These are phyloP conservation scores for Botrytis byssoidea DNA, from an alignment of 2,329 filamentous ascomycete genomes.

Conservation along the genomic window DNA sequence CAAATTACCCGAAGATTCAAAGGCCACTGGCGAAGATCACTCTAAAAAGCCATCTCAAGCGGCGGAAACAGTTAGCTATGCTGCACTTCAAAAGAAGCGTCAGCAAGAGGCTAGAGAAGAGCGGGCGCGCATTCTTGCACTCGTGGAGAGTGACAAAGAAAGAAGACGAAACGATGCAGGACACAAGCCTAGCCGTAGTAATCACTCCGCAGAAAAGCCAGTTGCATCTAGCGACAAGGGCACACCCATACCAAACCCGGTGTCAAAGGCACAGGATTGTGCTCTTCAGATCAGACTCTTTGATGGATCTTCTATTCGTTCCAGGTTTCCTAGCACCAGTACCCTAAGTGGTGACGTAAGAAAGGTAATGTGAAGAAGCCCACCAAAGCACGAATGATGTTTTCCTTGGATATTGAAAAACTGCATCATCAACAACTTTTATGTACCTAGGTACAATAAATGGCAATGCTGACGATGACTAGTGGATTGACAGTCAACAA, in stretches of 20 bases:
- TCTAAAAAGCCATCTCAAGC: not conserved
- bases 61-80: slow-evolving; percentile 48
- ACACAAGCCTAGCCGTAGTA: slow-evolving; percentile 44
- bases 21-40: not conserved
- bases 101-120: slow-evolving; percentile 67
- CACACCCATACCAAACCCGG: slow-evolving; percentile 5
- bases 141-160: slow-evolving; percentile 76
- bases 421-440: not conserved
- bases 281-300: slow-evolving; percentile 78
- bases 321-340: slow-evolving; percentile 63
- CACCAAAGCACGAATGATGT: not conserved
- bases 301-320: slow-evolving; percentile 77
- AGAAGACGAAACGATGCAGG: slow-evolving; percentile 57
- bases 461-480: slow-evolving; percentile 4
- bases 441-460: not conserved
- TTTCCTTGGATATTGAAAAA: not conserved
- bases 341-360: slow-evolving; percentile 68
- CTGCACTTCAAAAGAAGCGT: slow-evolving; percentile 56
- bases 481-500: slow-evolving; percentile 69
- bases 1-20: not conserved
- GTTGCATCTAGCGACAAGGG: not conserved
- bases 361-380: slow-evolving; percentile 30
- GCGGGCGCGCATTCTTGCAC: slow-evolving; percentile 66
- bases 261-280: slow-evolving; percentile 42
- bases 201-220: not conserved